phyloP scores from a whole-genome alignment of 208 protist species.

The Wallacemonas rigidus region DNA sequence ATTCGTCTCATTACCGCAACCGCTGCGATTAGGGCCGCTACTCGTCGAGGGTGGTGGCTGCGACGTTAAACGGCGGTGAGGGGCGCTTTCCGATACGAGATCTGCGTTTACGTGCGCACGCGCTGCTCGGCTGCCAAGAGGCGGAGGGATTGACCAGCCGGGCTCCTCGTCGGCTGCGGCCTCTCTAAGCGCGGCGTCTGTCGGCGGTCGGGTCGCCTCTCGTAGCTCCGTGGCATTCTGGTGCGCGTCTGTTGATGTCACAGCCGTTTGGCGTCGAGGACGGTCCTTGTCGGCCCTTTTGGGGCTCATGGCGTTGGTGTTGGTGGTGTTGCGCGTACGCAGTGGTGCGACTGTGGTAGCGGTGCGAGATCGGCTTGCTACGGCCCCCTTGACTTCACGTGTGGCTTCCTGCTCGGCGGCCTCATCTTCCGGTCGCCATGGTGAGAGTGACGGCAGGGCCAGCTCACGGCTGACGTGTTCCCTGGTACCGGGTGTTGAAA shows the following conservation, averaged over 20 bases:
- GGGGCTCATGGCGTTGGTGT: neutral
- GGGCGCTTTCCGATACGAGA: too few relatives aligned
- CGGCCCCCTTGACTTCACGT: too few relatives aligned
- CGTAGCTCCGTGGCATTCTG: too few relatives aligned
- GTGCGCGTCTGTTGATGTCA: too few relatives aligned
- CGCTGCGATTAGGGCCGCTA: neutral
- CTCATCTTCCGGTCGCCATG: conserved; percentile 10
- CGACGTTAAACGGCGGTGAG: neutral
- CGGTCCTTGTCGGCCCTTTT: neutral
- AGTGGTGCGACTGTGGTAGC: neutral
- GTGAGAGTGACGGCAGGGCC: conserved; percentile 3
- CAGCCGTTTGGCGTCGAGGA: too few relatives aligned
- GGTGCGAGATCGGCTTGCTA: neutral
- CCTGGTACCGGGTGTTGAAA: too few relatives aligned
- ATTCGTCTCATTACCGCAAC: neutral
- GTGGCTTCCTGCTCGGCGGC: neutral
- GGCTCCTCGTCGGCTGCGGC: too few relatives aligned
- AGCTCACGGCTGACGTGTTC: neutral
- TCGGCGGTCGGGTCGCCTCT: too few relatives aligned
- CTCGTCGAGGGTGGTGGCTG: neutral
- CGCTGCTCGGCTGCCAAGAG: too few relatives aligned
- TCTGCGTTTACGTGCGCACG: too few relatives aligned
- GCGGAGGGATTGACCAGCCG: too few relatives aligned
- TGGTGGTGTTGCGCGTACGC: neutral
- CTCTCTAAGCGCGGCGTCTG: too few relatives aligned